phyloP scores from a whole-genome alignment of 495 filamentous ascomycete species.

The Neurospora sp. region DNA sequence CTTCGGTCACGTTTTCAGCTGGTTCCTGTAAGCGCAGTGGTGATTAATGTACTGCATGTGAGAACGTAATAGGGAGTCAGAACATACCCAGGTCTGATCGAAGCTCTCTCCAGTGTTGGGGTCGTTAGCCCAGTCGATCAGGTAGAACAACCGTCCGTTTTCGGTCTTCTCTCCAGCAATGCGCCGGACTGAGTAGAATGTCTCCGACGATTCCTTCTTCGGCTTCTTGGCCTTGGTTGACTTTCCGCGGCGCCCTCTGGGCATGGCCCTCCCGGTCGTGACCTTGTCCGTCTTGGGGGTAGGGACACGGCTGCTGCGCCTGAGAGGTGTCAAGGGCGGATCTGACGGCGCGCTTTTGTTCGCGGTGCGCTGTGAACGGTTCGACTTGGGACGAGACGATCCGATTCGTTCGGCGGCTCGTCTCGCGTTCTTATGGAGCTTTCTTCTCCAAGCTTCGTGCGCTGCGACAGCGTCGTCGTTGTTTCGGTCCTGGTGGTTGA shows the following conservation, averaged over 20 bases:
- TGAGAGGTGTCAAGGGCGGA: background rate
- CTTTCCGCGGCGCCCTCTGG: background rate
- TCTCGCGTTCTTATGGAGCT: background rate
- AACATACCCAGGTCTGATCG: conserved; percentile 31
- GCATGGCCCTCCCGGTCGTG: background rate
- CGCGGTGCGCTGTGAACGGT: background rate
- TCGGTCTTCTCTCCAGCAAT: conserved; percentile 30
- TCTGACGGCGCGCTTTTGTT: background rate
- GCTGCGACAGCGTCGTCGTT: background rate
- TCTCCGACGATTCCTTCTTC: conserved; percentile 1
- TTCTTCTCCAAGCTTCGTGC: background rate
- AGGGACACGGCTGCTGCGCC: background rate
- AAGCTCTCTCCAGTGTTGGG: conserved; percentile 25
- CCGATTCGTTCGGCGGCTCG: background rate
- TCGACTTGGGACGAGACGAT: background rate
- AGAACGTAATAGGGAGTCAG: background rate
- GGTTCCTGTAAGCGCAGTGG: conserved; percentile 22
- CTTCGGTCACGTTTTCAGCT: conserved; percentile 20
- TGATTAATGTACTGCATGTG: background rate
- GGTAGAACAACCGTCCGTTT: conserved; percentile 20
- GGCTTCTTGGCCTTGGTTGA: background rate
- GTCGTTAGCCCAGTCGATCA: conserved; percentile 32
- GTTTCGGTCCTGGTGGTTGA: background rate
- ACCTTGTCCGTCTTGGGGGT: background rate
- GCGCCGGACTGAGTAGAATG: conserved; percentile 19